phyloP scores from a whole-genome alignment of 805 yeast species.

The Metschnikowia corniflorae region DNA sequence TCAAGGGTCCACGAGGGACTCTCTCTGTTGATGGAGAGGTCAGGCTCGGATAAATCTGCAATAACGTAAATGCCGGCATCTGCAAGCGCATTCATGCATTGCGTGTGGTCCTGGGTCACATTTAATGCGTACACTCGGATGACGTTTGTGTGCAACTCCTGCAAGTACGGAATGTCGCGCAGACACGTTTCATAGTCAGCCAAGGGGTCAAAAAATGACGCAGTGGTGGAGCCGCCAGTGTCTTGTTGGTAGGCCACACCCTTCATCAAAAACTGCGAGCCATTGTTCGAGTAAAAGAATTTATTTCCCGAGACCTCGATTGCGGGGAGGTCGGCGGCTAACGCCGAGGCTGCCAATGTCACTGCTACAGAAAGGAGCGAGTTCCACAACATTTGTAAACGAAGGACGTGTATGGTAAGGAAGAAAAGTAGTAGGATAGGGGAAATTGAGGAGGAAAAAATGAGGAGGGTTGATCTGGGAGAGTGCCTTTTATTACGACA shows the following conservation, averaged over 20 bases:
- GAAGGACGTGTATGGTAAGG: too few relatives aligned
- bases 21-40: conserved; percentile 56
- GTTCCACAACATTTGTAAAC: conserved; percentile 30
- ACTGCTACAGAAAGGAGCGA: conserved; percentile 27
- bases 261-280: conserved; percentile 70
- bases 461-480: too few relatives aligned
- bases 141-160: conserved; percentile 60
- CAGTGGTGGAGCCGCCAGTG: conserved; percentile 46
- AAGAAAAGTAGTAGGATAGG: not conserved
- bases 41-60: conserved; percentile 81
- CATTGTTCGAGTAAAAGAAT: conserved; percentile 71
- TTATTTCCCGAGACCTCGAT: conserved; percentile 72
- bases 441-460: not conserved
- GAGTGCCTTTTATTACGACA: too few relatives aligned
- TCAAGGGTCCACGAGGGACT: conserved; percentile 62
- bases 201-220: conserved; percentile 63
- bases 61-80: conserved; percentile 90
- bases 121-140: conserved; percentile 75
- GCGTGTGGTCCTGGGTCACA: conserved; percentile 57
- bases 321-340: conserved; percentile 25
- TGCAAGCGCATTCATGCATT: conserved; percentile 61
- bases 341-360: conserved; percentile 8
- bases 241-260: conserved; percentile 81
- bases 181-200: conserved; percentile 59
- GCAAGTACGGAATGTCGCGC: conserved; percentile 71